Base-by-base conservation (phyloP, 176 grass and related monocot species). In the Themeda triandra region DNA sequence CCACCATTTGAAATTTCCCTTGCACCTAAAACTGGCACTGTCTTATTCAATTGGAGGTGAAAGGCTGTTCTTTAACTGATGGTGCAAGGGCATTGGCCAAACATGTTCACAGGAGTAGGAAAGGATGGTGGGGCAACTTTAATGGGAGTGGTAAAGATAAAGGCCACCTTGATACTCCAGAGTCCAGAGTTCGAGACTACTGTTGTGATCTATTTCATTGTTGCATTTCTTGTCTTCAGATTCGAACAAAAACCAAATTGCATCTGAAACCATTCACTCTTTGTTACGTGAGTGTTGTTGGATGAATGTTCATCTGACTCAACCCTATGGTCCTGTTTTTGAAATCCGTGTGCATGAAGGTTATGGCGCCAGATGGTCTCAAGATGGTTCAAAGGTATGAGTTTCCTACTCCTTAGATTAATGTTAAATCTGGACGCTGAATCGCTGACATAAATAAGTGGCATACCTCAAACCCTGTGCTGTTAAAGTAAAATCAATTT, bases 11-110 rank as follows among this genome's bases (percentile, higher is more conserved):
- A 87, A 84, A 72, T 54, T 70, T 85, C 25, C 25, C 23, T 65
- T 88, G 41, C 24, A 46, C 37, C 58, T 82, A 78, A 75, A 44
- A 85, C 45, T 83, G 69, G 53, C 77, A 51, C 18, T 81, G 66
- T 51, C 10, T 69, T 83, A 39, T 79, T 82, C 35, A 63, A 49
- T 62, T 88, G 89, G 89, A 98, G 96, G 86, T 98, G 25, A 93
- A 88, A 85, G 84, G 89, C 78, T 90, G 93, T 85, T 88, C 89
- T 45, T 90, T 98, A 91, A 95, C 91, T 93, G 89, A 98, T 88
- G 89, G 85, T 87, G 96, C 92, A 88, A 98, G 93, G 89, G 91
- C 92, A 90, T 85, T 98, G 87, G 76, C 91, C 19, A 98, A 98
- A 89, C 93, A 98, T 91, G 91, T 91, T 75, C 84, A 92, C 83